Conservation (phyloP, 179 eudicot species). For the Patellifolia procumbens region DNA sequence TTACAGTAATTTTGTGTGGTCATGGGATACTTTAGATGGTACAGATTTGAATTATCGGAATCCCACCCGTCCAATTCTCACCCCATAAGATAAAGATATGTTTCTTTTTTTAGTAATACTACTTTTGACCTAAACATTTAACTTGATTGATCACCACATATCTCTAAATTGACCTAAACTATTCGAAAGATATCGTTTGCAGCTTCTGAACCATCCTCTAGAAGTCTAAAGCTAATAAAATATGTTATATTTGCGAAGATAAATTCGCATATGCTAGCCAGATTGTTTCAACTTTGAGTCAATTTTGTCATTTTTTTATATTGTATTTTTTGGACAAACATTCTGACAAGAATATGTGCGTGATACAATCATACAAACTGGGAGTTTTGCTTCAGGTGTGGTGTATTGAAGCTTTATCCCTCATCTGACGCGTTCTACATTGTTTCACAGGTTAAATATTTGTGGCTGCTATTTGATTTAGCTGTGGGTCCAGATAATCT, state of each 20-base stretch:
- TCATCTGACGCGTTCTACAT: not conserved
- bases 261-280: not conserved
- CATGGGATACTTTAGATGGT: not conserved
- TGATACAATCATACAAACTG: not conserved
- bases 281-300: not conserved
- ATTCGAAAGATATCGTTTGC: too few species aligned
- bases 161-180: too few species aligned
- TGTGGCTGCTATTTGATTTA: slow-evolving; percentile 98
- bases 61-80: too few species aligned
- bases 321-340: not conserved
- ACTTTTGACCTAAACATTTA: too few species aligned
- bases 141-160: too few species aligned
- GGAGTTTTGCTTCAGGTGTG: not conserved
- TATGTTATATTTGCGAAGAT: not conserved
- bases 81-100: too few species aligned
- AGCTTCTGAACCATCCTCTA: not conserved
- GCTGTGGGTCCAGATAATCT: slow-evolving; percentile 96
- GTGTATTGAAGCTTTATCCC: not conserved
- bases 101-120: too few species aligned
- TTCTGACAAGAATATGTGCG: not conserved
- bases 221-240: not conserved
- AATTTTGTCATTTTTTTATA: not conserved
- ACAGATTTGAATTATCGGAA: too few species aligned
- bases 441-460: slow-evolving; percentile 73
- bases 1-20: too few species aligned